These are phyloP conservation scores for Lecanoromycetidae sp. DNA, from an alignment of 2,329 filamentous ascomycete species.

Conservation along the genomic window DNA sequence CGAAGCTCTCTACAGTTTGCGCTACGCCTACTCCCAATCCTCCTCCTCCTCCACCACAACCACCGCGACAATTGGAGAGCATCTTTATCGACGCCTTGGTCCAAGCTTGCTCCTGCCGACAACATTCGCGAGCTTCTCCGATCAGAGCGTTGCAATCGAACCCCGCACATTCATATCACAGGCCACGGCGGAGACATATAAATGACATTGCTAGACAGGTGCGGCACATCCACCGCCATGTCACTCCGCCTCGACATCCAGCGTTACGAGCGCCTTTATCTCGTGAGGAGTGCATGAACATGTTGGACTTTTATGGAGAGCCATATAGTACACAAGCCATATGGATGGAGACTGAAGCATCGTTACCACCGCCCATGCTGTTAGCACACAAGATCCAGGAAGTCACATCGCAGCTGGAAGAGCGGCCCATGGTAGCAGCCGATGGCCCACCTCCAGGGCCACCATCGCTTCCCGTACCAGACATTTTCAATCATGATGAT, in stretches of 20 bases:
- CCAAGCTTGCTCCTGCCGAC: slow-evolving; percentile 39
- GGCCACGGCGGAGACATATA: slow-evolving; percentile 8
- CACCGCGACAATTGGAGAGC: slow-evolving; percentile 33
- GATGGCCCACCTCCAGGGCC: background rate
- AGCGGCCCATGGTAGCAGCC: background rate
- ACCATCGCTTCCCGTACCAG: background rate
- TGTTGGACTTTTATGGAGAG: slow-evolving; percentile 37
- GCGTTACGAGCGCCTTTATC: slow-evolving; percentile 21
- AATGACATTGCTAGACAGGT: slow-evolving; percentile 1
- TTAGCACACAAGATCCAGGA: too few relatives aligned
- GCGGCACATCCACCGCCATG: slow-evolving; percentile 3
- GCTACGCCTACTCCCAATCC: slow-evolving; percentile 19
- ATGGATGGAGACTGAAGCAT: background rate
- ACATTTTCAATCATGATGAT: background rate
- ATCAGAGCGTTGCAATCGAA: slow-evolving; percentile 19
- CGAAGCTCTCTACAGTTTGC: slow-evolving; percentile 19
- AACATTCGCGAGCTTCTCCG: slow-evolving; percentile 29
- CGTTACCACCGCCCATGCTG: slow-evolving; percentile 18
- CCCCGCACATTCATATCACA: slow-evolving; percentile 7
- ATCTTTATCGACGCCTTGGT: slow-evolving; percentile 43
- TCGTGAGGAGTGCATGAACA: slow-evolving; percentile 34
- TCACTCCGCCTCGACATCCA: background rate
- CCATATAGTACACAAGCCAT: slow-evolving; percentile 15
- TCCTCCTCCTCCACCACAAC: slow-evolving; percentile 23
- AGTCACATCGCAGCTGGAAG: background rate